A percentile compares a stretch with the other conserved stretches of the same genome.
Evolutionary conservation across 2,329 filamentous ascomycete genomes (phyloP).

Genomic region (Tympanopsis confertula): DNA sequence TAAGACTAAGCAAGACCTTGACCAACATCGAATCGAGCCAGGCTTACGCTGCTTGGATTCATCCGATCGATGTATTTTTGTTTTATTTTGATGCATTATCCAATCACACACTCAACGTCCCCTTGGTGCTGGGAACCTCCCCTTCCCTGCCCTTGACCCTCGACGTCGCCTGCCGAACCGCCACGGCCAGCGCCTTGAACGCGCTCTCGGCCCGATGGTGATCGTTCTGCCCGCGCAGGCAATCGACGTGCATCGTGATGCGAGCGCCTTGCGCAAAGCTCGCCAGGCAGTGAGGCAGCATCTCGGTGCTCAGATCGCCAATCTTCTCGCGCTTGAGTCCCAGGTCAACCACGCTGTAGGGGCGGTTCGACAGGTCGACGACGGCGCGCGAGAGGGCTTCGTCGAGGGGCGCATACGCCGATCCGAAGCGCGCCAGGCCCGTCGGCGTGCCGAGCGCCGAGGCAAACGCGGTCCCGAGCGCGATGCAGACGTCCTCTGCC

Average conservation of each 20-base stretch:
- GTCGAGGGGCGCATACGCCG: slow-evolving; percentile 85
- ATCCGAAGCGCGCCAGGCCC: slow-evolving; percentile 82
- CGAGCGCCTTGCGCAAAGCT: slow-evolving; percentile 85
- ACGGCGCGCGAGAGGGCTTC: slow-evolving; percentile 90
- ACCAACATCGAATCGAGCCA: too few species aligned
- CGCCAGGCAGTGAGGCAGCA: slow-evolving; percentile 91
- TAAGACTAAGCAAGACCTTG: too few species aligned
- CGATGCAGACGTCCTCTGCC: slow-evolving; percentile 87
- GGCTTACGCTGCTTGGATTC: too few species aligned
- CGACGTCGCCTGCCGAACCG: slow-evolving; percentile 65
- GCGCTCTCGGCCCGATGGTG: slow-evolving; percentile 93
- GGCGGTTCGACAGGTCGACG: slow-evolving; percentile 86
- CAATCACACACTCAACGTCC: slow-evolving; percentile 66
- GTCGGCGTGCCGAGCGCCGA: slow-evolving; percentile 64
- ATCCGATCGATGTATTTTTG: too few species aligned
- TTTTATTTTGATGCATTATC: too few species aligned
- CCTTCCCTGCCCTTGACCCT: slow-evolving; percentile 71
- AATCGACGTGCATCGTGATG: slow-evolving; percentile 91
- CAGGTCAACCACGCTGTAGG: slow-evolving; percentile 72
- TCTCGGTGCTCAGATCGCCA: slow-evolving; percentile 84
- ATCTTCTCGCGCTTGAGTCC: slow-evolving; percentile 85
- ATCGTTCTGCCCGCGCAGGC: slow-evolving; percentile 80
- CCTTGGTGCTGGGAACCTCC: slow-evolving; percentile 93
- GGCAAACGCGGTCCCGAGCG: slow-evolving; percentile 77
- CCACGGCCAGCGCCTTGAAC: slow-evolving; percentile 90